Base-by-base conservation (phyloP, 148 eudicot genomes). In the Spergularia marina region DNA sequence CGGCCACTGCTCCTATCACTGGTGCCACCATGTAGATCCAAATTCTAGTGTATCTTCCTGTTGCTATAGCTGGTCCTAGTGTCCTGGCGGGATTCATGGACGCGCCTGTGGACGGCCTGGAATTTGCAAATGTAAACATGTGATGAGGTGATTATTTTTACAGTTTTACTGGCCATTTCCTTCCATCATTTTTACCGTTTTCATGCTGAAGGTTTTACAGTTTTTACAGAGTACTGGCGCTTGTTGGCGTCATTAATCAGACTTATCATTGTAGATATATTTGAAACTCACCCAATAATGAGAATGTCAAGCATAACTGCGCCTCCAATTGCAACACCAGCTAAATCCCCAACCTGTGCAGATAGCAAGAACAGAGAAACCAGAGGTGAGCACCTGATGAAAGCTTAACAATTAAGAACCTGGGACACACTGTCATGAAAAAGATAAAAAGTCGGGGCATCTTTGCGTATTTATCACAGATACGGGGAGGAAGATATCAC, bases 21-120 rank as follows among this genome's bases (percentile, higher is more conserved):
- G 87, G 87, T 53, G 87, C 87, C 25, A 80, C 15, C 79, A 85
- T 78, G 73, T 85, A 85, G 61, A 85, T 77, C 87, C 87, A 85
- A 25, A 85, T 71, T 30, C 79, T 64, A 62, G 12, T 77, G 74
- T 73, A 85, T 76, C 82, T 80, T 47, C 82, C 72, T 15, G 85
- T 71, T 2, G 82, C 87, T 53, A 82, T 53, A 23, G 87, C 87
- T 12, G 87, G 87, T 20, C 87, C 87, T n/a, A 85, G 18, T 30
- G 85, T 82, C 62, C 87, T 79, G 3, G 68, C 79, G 20, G 85
- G 87, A 69, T 85, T 82, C 87, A 84, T 84, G 14, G 87, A 84
- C 5, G 74, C 87, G 12, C 87, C 87, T 1, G 84, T 84, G 15
- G 76, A 34, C 17, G 87, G 87, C 74, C 87, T 84, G 52, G 39